A percentile compares a stretch with the other conserved stretches of the same genome.
phyloP scores from a whole-genome alignment of 106 monocot species.

The Amphibolis antarctica region DNA sequence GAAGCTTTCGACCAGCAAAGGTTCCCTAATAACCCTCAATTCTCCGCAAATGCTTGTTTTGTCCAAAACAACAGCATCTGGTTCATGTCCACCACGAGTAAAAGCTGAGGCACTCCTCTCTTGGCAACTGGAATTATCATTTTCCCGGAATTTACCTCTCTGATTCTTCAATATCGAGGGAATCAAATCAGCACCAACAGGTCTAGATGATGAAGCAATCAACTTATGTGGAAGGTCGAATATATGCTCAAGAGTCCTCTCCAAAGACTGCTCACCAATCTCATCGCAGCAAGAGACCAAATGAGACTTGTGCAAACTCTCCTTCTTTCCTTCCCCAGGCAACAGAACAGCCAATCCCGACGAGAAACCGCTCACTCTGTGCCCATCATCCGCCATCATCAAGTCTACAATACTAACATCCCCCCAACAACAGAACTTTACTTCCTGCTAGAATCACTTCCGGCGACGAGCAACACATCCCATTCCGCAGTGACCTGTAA shows the following conservation, averaged over 20 bases:
- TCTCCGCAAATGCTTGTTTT: slow-evolving; percentile 68
- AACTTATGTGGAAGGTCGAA: slow-evolving; percentile 81
- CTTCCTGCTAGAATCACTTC: not conserved
- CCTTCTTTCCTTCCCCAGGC: slow-evolving; percentile 29
- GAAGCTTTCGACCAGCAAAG: slow-evolving; percentile 64
- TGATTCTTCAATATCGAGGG: slow-evolving; percentile 30
- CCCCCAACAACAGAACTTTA: not conserved
- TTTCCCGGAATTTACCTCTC: slow-evolving; percentile 8
- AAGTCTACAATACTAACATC: not conserved
- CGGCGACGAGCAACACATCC: not conserved
- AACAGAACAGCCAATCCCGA: slow-evolving; percentile 72
- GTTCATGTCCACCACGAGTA: slow-evolving; percentile 13
- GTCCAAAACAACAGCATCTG: slow-evolving; percentile 35
- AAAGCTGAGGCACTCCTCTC: slow-evolving; percentile 29
- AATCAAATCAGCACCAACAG: slow-evolving; percentile 39
- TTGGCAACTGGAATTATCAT: not conserved
- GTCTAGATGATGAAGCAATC: slow-evolving; percentile 13
- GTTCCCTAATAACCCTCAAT: slow-evolving; percentile 33
- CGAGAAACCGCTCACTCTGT: slow-evolving; percentile 26
- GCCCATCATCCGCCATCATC: slow-evolving; percentile 39
- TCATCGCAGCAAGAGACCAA: slow-evolving; percentile 66
- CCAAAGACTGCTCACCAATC: slow-evolving; percentile 49
- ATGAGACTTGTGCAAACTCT: slow-evolving; percentile 39
- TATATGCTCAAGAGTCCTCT: slow-evolving; percentile 70
- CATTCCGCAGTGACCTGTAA: not conserved